These are phyloP conservation scores for Nicotiana paniculata DNA, from an alignment of 257 asterid species.

Conservation along the genomic window DNA sequence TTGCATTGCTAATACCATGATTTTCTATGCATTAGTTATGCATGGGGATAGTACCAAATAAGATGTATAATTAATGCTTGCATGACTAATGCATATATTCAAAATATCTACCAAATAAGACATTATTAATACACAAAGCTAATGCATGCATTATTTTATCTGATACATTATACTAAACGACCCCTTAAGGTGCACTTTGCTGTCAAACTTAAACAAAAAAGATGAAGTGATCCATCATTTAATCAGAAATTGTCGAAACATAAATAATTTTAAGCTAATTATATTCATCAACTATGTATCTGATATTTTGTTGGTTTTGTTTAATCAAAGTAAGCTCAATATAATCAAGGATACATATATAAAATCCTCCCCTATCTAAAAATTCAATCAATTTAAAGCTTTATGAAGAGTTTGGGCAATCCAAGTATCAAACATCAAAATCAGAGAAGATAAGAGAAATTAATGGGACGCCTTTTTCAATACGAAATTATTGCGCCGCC, in stretches of 20 bases:
- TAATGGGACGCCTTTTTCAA: not conserved
- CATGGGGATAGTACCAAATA: too few relatives aligned
- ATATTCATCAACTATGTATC: not conserved
- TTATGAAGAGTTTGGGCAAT: too few relatives aligned
- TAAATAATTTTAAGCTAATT: not conserved
- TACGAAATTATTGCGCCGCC: not conserved
- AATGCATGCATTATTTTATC: too few relatives aligned
- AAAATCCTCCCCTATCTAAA: too few relatives aligned
- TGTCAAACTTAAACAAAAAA: not conserved
- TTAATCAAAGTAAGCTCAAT: not conserved
- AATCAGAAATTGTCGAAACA: not conserved
- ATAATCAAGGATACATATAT: not conserved
- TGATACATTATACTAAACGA: too few relatives aligned
- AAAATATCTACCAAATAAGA: too few relatives aligned
- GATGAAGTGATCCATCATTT: not conserved
- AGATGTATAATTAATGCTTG: too few relatives aligned
- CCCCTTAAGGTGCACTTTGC: not conserved
- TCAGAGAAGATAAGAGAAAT: not conserved
- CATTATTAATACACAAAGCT: too few relatives aligned
- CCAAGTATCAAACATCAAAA: not conserved
- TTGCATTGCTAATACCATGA: too few relatives aligned
- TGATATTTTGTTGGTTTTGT: not conserved
- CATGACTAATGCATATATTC: too few relatives aligned
- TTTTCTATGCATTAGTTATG: too few relatives aligned
- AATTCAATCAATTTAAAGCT: too few relatives aligned